Evolutionary conservation across 1,139 yeast genomes (phyloP), one percentile per base, ranked within the genome.

Genomic region (Suhomyces coccinellae): DNA sequence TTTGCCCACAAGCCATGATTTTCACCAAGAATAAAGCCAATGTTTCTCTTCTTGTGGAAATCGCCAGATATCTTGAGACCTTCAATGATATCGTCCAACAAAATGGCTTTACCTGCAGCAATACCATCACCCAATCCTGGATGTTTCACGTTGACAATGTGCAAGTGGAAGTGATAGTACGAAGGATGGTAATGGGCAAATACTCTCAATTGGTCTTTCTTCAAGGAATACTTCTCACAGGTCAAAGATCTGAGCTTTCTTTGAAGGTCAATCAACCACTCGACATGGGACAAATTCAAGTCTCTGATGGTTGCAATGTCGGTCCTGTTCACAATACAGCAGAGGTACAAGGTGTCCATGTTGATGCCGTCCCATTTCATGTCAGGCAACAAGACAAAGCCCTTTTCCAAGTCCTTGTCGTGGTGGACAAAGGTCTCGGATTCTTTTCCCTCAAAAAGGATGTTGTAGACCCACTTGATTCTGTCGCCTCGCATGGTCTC

Each of bases 151-250:
- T 85, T 86, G 20, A 90, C 96, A n/a, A 87, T 83, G 60, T 93
- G 99, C 31, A 93, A 76, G 62, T 93, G 99, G 71, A 93, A 85
- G 59, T 93, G 98, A 60, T 93, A 93, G 62, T 93, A 93, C 0
- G 97, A 87, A 0, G 99, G 99, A 52, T 91, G 98, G 63, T 93
- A 90, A 62, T 90, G 98, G 42, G 90, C 75, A 59, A 85, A 91
- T 1, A 89, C 63, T 50, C 95, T 77, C 54, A 91, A 63, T 53
- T 83, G 78, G 56, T 82, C 82, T 1, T 58, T 54, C 1, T 38
- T 50, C 4, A 73, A 40, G 0, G 55, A 59, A 38, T 78, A 69
- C 27, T 73, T 72, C 33, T 71, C 69, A 1, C 79, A 63, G 1
- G 88, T 77, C 6, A 78, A 76, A 0, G 59, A 52, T 43, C 68